A percentile compares a stretch with the other conserved stretches of the same genome.
Conservation (phyloP, 2,329 filamentous ascomycete species). For the Aspergillus tubingensis region DNA sequence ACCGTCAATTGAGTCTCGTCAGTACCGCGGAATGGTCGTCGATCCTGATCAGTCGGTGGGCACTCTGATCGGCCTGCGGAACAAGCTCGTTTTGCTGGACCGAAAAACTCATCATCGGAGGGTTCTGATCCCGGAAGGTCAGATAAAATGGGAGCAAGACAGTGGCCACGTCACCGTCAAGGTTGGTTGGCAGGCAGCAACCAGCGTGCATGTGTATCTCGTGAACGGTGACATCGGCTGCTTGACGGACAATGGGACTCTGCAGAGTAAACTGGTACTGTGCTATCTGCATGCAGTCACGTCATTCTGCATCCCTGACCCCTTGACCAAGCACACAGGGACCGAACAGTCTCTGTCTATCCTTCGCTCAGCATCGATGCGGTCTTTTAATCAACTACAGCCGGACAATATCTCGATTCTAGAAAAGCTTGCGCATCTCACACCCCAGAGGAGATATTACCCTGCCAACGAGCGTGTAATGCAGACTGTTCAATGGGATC, state of each 20-base stretch:
- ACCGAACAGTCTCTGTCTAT: constrained; percentile 33
- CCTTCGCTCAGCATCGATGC: constrained; percentile 48
- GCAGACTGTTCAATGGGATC: constrained; percentile 52
- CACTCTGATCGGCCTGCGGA: constrained; percentile 53
- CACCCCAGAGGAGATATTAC: constrained; percentile 51
- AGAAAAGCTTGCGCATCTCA: constrained; percentile 42
- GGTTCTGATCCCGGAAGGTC: constrained; percentile 45
- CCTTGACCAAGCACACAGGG: constrained; percentile 34
- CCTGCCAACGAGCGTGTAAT: constrained; percentile 40
- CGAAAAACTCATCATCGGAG: constrained; percentile 28
- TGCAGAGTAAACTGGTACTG: constrained; percentile 56
- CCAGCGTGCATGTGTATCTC: constrained; percentile 47
- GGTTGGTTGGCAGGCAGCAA: constrained; percentile 30
- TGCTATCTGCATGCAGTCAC: constrained; percentile 42
- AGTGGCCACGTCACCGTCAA: constrained; percentile 39
- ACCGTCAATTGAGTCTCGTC: constrained; percentile 45
- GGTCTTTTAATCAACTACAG: constrained; percentile 50
- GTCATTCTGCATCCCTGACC: constrained; percentile 36
- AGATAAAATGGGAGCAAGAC: constrained; percentile 16
- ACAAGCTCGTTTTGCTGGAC: constrained; percentile 53
- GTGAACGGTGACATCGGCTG: constrained; percentile 55
- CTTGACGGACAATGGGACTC: constrained; percentile 52
- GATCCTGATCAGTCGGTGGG: constrained; percentile 51
- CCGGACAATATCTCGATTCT: constrained; percentile 41
- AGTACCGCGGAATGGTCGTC: constrained; percentile 55